phyloP scores from a whole-genome alignment of 805 yeast species.

The Candida nonsorbophila region DNA sequence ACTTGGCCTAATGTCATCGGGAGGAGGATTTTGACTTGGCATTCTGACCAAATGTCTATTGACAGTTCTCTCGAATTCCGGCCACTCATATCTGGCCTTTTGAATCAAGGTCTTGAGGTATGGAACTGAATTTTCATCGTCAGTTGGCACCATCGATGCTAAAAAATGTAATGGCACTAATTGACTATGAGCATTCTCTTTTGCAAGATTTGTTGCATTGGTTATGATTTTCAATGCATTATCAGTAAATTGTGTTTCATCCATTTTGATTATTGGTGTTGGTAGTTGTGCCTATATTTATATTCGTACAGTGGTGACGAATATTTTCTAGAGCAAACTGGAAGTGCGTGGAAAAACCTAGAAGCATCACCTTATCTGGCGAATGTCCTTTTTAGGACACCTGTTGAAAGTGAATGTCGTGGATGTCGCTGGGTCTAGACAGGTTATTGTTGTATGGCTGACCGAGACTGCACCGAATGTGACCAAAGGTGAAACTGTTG shows the following conservation, averaged over 20 bases:
- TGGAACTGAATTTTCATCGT: constrained; percentile 37
- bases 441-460: too few relatives aligned
- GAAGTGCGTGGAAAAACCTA: constrained; percentile 1
- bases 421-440: too few relatives aligned
- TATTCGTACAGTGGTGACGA: neutral
- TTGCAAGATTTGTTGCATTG: constrained; percentile 75
- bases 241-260: constrained; percentile 82
- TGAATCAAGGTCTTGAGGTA: constrained; percentile 81
- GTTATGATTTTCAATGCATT: constrained; percentile 81
- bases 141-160: constrained; percentile 81
- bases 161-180: constrained; percentile 83
- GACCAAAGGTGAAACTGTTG: too few relatives aligned
- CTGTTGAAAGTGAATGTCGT: too few relatives aligned
- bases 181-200: constrained; percentile 79
- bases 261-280: constrained; percentile 30
- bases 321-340: neutral
- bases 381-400: too few relatives aligned
- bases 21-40: constrained; percentile 88
- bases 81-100: constrained; percentile 86
- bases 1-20: constrained; percentile 71
- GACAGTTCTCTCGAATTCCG: constrained; percentile 68
- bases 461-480: too few relatives aligned
- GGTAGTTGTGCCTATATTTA: neutral
- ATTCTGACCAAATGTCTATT: constrained; percentile 77
- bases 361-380: too few relatives aligned